Base-by-base conservation (phyloP, 2,329 filamentous ascomycete genomes). In the Colletotrichum ledebouriae region DNA sequence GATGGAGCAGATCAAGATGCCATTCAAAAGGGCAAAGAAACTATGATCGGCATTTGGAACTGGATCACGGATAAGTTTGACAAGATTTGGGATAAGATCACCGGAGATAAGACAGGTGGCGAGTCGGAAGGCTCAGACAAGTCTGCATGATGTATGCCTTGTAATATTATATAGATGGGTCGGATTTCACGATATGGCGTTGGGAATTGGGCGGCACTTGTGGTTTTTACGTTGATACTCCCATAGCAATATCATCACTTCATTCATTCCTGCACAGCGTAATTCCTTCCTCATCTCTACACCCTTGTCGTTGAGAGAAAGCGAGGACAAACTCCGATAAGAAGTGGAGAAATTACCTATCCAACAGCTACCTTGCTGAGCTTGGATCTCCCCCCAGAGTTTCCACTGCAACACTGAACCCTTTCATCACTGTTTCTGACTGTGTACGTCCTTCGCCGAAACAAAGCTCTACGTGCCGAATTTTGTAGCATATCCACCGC, bases 31-130 rank as follows among this genome's bases (percentile, higher is more conserved):
- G 66, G 74, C 33, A 72, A 72, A 20, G 69, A 73, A 6, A 70
- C 73, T 2, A 72, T 78, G 15, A 75, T 83, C 68, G 76, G 77
- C 4, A 78, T 84, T 39, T 87, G 85, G 84, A 78, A 84, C 56
- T 88, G 86, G 86, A 72, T 88, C 12, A 82, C 79, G 2, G 82
- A 80, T 41, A 82, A 86, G 69, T 73, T 87, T 12, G 78, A 77
- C 37, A 76, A 82, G 39, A 76, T 82, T 22, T 86, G 83, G 84
- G 76, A 79, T 42, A 83, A 84, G 72, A 76, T 86, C 17, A 79
- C 73, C 12, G 76, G 75, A 11, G 59, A 68, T 12, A 49, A 52
- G 12, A 41, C n/a, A 7, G 20, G 44, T 4, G 52, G 47, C 37
- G 22, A 20, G 4, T 49, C 57, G 4, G 33, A 49, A 3, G 34